phyloP scores from a whole-genome alignment of 257 asterid species.

The Fraxinus americana region DNA sequence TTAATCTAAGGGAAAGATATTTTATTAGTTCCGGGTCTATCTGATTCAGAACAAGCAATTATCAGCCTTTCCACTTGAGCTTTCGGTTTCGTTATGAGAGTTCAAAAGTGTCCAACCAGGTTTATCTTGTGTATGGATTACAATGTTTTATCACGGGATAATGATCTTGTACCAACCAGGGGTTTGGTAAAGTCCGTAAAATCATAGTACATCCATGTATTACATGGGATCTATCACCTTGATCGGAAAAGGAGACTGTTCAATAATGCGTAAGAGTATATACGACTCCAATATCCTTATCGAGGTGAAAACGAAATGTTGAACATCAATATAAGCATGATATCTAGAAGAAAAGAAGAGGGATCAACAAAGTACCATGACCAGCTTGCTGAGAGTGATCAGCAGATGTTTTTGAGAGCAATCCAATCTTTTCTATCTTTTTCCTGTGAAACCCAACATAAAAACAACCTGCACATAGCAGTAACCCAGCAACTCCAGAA shows the following conservation, averaged over 20 bases:
- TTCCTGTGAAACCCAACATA: conserved; percentile 49
- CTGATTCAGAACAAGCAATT: not conserved
- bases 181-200: not conserved
- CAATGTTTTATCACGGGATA: not conserved
- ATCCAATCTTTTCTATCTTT: conserved; percentile 41
- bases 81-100: not conserved
- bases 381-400: conserved; percentile 45
- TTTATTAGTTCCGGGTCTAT: not conserved
- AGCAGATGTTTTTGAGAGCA: conserved; percentile 47
- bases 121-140: not conserved
- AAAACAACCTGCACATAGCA: conserved; percentile 55
- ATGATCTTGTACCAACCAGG: not conserved
- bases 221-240: not conserved
- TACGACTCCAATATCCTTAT: not conserved
- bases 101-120: not conserved
- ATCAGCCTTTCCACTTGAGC: not conserved
- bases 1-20: not conserved
- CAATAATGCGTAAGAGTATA: not conserved
- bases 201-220: not conserved
- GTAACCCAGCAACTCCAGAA: conserved; percentile 45
- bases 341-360: conserved; percentile 10
- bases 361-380: conserved; percentile 29
- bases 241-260: not conserved
- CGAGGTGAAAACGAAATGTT: conserved; percentile 3
- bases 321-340: conserved; percentile 9